These are phyloP conservation scores for Neonectria hederae DNA, from an alignment of 2,329 filamentous ascomycete genomes.

Conservation along the genomic window DNA sequence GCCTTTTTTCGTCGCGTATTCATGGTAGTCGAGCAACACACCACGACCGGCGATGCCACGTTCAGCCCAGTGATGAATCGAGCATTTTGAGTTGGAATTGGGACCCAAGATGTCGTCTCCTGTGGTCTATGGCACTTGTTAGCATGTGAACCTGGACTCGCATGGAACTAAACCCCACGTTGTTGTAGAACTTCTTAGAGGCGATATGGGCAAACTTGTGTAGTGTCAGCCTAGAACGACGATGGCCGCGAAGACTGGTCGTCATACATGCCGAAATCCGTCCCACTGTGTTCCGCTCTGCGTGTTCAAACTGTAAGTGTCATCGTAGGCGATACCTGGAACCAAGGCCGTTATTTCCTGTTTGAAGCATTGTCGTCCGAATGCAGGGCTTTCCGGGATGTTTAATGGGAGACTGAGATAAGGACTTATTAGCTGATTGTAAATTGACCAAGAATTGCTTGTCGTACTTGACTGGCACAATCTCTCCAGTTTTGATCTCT, in stretches of 20 bases:
- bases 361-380: background rate
- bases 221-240: background rate
- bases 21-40: conserved; percentile 62
- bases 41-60: conserved; percentile 60
- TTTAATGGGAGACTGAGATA: background rate
- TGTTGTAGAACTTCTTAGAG: background rate
- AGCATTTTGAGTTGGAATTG: background rate
- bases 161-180: background rate
- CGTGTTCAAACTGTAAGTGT: background rate
- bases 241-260: accelerated
- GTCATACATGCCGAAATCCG: conserved; percentile 1
- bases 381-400: background rate
- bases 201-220: background rate
- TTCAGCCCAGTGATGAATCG: background rate
- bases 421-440: background rate
- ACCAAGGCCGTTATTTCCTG: background rate
- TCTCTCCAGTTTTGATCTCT: background rate
- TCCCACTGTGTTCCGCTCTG: conserved; percentile 9
- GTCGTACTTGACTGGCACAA: background rate
- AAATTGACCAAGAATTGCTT: too few species aligned
- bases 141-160: background rate
- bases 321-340: background rate
- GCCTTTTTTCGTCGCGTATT: conserved; percentile 52
- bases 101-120: background rate
- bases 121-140: background rate